phyloP scores from a whole-genome alignment of 2,329 filamentous ascomycete species.

The Plenodomus tracheiphilus region DNA sequence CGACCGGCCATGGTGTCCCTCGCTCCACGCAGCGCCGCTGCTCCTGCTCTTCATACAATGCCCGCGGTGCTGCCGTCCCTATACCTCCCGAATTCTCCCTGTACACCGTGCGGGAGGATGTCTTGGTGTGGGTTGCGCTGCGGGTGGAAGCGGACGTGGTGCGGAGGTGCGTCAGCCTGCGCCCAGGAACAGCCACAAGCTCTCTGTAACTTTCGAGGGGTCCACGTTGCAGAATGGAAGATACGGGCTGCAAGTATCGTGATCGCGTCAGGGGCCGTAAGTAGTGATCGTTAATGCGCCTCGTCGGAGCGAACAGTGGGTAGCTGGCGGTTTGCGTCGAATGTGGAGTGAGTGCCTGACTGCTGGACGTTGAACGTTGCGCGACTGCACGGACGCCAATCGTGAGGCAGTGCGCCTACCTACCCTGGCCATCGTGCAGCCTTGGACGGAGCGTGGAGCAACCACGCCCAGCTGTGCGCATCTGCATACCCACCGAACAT shows the following conservation, averaged over 20 bases:
- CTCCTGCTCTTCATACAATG: slow-evolving; percentile 28
- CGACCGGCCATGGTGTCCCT: slow-evolving; percentile 55
- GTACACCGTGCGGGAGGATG: neutral
- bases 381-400: slow-evolving; percentile 13
- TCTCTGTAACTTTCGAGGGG: too few species aligned
- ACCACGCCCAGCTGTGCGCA: neutral
- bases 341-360: slow-evolving; percentile 5
- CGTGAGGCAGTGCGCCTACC: slow-evolving; percentile 21
- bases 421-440: neutral
- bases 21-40: slow-evolving; percentile 29
- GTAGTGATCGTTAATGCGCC: neutral
- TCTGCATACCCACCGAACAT: neutral
- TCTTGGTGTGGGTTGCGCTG: slow-evolving; percentile 5
- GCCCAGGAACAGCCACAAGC: slow-evolving; percentile 11
- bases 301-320: neutral
- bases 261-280: neutral
- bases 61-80: neutral
- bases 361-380: slow-evolving; percentile 7
- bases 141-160: slow-evolving; percentile 16
- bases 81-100: neutral
- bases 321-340: neutral
- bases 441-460: neutral
- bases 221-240: slow-evolving; percentile 4
- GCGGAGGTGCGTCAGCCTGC: slow-evolving; percentile 24
- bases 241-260: neutral